Evolutionary conservation across 768 basidiomycete genomes (phyloP).

Genomic region (Naematelia encephala): DNA sequence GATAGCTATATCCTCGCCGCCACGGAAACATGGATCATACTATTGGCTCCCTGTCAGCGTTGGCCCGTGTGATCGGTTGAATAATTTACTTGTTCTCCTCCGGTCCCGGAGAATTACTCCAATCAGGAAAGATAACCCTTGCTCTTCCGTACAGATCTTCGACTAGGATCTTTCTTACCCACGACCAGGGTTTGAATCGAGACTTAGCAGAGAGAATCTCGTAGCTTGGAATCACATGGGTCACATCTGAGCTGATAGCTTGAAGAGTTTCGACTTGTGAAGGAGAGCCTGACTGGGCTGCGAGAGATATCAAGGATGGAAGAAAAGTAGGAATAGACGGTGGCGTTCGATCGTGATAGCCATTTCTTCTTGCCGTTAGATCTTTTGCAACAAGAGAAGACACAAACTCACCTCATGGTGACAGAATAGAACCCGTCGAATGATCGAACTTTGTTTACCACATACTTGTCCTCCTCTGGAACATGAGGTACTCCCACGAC

Average conservation of each 20-base stretch:
- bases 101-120: no score
- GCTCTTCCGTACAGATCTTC: conserved; percentile 65
- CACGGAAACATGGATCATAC: no score
- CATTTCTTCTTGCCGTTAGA: conserved; percentile 45
- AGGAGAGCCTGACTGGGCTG: background rate
- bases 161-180: conserved; percentile 57
- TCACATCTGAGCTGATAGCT: background rate
- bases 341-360: conserved; percentile 59
- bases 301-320: conserved; percentile 56
- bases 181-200: conserved; percentile 49
- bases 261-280: background rate
- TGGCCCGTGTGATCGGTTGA: no score
- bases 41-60: no score
- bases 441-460: conserved; percentile 60
- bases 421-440: conserved; percentile 51
- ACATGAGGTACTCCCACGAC: conserved; percentile 59
- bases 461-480: conserved; percentile 56
- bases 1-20: no score
- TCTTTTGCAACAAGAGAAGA: background rate
- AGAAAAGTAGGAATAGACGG: conserved; percentile 54
- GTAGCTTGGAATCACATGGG: conserved; percentile 11
- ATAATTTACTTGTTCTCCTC: no score
- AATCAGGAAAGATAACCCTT: conserved; percentile 27
- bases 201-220: conserved; percentile 34
- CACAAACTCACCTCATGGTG: conserved; percentile 7